Base-by-base conservation (phyloP, 1,284 basidiomycete species). In the Bondarzewia mesenterica region DNA sequence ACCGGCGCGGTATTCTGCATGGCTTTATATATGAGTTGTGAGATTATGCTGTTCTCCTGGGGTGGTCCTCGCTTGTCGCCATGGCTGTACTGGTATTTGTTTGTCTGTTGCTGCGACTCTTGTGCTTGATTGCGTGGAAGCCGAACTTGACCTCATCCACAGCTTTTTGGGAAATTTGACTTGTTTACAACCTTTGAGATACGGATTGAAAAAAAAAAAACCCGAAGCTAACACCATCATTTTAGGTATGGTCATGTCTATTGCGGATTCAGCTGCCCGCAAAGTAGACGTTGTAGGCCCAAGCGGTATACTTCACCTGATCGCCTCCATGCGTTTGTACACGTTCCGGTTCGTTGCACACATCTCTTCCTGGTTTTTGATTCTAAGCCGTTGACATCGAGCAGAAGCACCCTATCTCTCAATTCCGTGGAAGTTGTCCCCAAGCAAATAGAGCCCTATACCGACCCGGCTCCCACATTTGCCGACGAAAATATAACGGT, bases 211-310 rank as follows among this genome's bases (percentile, higher is more conserved):
- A n/a, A n/a, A n/a, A n/a, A n/a, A n/a, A n/a, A n/a, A n/a, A n/a
- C n/a, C n/a, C n/a, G n/a, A n/a, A n/a, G n/a, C 29, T 32, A n/a
- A 32, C 29, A 32, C n/a, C 29, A 10, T 12, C 29, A 32, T n/a
- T 44, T 22, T 22, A 87, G 91, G 91, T 2, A 63, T 91, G 15
- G 60, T 93, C 39, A 93, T 95, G 91, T 82, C 82, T 1, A 71
- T 88, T 52, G 87, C 89, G 5, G 92, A 94, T 64, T 75, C 77
- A 1, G 75, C 77, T 1, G 75, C 81, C 35, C 64, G 68, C 22
- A 68, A 73, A 37, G 50, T 94, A 29, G 67, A 77, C 23, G 60
- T 94, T 18, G 68, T 80, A 27, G 93, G 91, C 5, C 91, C 91
- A 1, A 73, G 73, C 6, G 89, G 88, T 21, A 63, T 87, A 18